Evolutionary conservation across 2,329 filamentous ascomycete genomes (phyloP).

Genomic region (Phaeosphaeria sp.): DNA sequence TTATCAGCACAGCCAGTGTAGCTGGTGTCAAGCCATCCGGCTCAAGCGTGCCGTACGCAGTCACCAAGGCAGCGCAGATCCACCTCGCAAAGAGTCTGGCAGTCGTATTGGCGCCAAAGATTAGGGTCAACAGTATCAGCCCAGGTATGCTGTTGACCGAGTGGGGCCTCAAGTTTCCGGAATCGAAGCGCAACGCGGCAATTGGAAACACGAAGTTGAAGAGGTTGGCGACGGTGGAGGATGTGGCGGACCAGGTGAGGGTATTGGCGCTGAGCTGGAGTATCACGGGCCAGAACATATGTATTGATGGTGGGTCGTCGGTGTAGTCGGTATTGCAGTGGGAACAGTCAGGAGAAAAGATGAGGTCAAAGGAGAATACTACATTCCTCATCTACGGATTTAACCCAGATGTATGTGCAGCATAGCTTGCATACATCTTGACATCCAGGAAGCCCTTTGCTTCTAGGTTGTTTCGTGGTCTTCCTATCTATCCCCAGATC

Average conservation of each 20-base stretch:
- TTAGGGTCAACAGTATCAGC: conserved; percentile 69
- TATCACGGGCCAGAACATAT: conserved; percentile 48
- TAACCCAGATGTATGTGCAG: too few species aligned
- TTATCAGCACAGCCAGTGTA: conserved; percentile 69
- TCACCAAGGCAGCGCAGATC: conserved; percentile 77
- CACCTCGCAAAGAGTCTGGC: conserved; percentile 72
- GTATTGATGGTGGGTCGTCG: conserved; percentile 46
- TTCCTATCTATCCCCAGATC: too few species aligned
- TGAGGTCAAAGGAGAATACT: background rate
- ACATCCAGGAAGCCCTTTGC: too few species aligned
- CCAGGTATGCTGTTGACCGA: conserved; percentile 70
- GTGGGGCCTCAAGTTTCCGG: conserved; percentile 57
- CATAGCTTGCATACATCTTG: too few species aligned
- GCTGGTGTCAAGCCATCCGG: conserved; percentile 70
- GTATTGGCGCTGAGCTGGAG: conserved; percentile 43
- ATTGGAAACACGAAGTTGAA: conserved; percentile 55
- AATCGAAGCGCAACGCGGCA: conserved; percentile 53
- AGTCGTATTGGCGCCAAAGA: conserved; percentile 66
- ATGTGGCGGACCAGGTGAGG: conserved; percentile 47
- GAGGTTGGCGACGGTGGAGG: conserved; percentile 62
- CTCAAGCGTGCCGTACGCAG: conserved; percentile 74
- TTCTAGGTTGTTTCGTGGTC: too few species aligned
- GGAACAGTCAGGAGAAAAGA: background rate
- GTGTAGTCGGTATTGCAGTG: conserved; percentile 17
- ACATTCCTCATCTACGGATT: too few species aligned